A percentile compares a stretch with the other conserved stretches of the same genome.
Evolutionary conservation across 331 rosid genomes (phyloP).

Genomic region (Quercus lobata): DNA sequence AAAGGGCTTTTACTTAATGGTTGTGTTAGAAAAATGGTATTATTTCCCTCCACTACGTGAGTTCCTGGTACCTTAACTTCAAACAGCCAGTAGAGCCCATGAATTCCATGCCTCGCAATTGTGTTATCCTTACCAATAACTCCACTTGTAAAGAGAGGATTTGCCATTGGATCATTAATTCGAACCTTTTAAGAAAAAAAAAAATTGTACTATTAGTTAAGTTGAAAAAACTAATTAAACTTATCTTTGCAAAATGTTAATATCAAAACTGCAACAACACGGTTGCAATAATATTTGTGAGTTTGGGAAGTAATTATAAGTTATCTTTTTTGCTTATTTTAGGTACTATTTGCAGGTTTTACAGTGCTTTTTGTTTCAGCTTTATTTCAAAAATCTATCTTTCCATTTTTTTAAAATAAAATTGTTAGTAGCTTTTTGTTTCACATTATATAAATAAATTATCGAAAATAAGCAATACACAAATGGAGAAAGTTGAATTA

Average conservation of each 20-base stretch:
- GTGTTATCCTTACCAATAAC: constrained; percentile 70
- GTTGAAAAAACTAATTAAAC: neutral
- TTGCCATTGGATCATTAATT: constrained; percentile 45
- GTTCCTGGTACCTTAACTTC: constrained; percentile 36
- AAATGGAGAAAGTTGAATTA: neutral
- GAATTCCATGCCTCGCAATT: constrained; percentile 83
- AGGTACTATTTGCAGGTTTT: no score
- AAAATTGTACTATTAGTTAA: neutral
- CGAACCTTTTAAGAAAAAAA: constrained; percentile 19
- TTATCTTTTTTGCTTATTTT: no score
- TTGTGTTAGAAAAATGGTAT: constrained; percentile 61
- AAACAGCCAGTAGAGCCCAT: constrained; percentile 71
- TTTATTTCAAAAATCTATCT: no score
- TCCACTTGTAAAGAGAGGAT: constrained; percentile 55
- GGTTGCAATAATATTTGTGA: neutral
- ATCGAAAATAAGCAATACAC: no score
- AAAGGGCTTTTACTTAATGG: constrained; percentile 32
- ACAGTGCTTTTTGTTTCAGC: no score
- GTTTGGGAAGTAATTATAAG: no score
- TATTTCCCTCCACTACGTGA: constrained; percentile 35
- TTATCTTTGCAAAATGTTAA: neutral
- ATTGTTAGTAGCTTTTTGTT: no score
- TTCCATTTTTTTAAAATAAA: no score
- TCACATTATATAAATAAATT: no score
- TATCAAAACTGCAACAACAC: no score